Evolutionary conservation across 495 filamentous ascomycete genomes (phyloP).

Genomic region (Tuber calosporum): DNA sequence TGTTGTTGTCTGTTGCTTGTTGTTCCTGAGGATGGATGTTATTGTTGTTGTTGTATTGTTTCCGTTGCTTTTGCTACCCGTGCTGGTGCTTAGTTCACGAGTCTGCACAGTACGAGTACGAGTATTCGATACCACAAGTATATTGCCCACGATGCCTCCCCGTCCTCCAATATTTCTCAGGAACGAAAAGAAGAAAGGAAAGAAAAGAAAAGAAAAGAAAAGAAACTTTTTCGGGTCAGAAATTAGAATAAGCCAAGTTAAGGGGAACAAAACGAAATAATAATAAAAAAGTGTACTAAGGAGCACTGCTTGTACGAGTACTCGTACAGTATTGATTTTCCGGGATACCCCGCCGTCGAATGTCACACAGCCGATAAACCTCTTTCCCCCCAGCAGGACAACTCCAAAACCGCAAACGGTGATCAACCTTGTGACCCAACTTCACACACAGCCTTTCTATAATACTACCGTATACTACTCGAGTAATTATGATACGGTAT

Average conservation of each 20-base stretch:
- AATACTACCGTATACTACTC: too few species aligned
- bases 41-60: background rate
- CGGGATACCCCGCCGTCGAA: conserved; percentile 36
- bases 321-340: conserved; percentile 22
- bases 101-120: conserved; percentile 26
- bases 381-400: too few species aligned
- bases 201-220: background rate
- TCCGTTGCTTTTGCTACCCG: background rate
- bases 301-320: too few species aligned
- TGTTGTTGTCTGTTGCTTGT: background rate
- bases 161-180: background rate
- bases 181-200: background rate
- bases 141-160: background rate
- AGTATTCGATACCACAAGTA: background rate
- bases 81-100: conserved; percentile 9
- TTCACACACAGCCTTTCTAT: conserved; percentile 21
- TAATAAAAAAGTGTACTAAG: too few species aligned
- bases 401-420: conserved; percentile 14
- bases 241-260: background rate
- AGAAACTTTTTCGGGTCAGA: background rate
- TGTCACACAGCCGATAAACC: conserved; percentile 33
- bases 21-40: background rate
- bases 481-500: too few species aligned
- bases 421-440: conserved; percentile 35
- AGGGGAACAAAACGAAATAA: background rate